Percentiles rank a stretch among this genome's conserved stretches.
Evolutionary conservation across 2,329 filamentous ascomycete genomes (phyloP).

Genomic region (Aspergillus felis): DNA sequence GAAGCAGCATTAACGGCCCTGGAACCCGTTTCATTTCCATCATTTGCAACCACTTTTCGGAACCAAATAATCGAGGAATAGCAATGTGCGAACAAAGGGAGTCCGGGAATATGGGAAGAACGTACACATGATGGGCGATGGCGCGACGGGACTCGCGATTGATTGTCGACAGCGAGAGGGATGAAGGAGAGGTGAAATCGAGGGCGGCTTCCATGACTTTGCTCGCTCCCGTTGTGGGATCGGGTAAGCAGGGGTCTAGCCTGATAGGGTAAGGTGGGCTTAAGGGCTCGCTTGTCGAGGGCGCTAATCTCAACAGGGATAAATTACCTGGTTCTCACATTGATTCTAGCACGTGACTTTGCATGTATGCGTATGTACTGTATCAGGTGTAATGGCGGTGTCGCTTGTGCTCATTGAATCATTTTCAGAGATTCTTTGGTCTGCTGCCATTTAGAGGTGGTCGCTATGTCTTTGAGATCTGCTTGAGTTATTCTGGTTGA

Average conservation of each 20-base stretch:
- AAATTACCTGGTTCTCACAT: not conserved
- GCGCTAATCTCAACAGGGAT: constrained; percentile 16
- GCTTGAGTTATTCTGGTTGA: not conserved
- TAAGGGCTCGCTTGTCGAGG: constrained; percentile 33
- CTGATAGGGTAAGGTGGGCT: constrained; percentile 20
- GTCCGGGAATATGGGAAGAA: constrained; percentile 20
- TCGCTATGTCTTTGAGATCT: not conserved
- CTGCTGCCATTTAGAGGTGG: not conserved
- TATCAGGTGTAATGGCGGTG: not conserved
- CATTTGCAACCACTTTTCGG: not conserved
- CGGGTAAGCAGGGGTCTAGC: constrained; percentile 34
- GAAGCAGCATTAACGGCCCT: not conserved
- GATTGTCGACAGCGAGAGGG: constrained; percentile 39
- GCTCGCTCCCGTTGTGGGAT: constrained; percentile 38
- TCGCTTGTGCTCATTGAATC: not conserved
- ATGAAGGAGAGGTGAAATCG: constrained; percentile 35
- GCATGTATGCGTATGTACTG: not conserved
- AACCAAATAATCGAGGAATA: constrained; percentile 2
- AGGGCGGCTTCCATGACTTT: constrained; percentile 25
- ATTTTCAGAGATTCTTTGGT: not conserved
- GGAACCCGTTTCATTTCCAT: not conserved
- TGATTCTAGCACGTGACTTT: not conserved
- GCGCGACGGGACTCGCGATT: constrained; percentile 36
- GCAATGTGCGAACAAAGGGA: constrained; percentile 7
- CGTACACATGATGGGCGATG: constrained; percentile 51